phyloP scores from a whole-genome alignment of 257 asterid species.

The Ligustrum vulgare region DNA sequence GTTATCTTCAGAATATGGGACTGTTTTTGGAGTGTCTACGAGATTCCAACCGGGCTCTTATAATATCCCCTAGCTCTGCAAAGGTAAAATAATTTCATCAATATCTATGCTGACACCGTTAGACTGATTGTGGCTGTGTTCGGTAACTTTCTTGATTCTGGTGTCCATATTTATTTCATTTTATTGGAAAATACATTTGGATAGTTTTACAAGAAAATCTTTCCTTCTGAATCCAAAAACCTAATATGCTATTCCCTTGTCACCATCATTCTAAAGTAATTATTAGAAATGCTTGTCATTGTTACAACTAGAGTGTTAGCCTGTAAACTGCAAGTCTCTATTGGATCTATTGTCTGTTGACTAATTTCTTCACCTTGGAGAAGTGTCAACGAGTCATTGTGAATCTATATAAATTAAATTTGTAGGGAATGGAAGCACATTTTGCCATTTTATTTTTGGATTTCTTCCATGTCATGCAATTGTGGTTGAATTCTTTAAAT shows the following conservation, averaged over 20 bases:
- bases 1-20: slow-evolving; percentile 72
- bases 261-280: slow-evolving; percentile 16
- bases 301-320: neutral
- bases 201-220: slow-evolving; percentile 13
- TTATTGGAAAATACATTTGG: neutral
- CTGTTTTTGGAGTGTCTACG: slow-evolving; percentile 60
- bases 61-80: slow-evolving; percentile 57
- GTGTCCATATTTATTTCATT: neutral
- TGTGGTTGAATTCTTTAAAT: slow-evolving; percentile 20
- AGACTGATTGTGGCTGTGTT: slow-evolving; percentile 19
- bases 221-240: neutral
- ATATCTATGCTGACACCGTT: neutral
- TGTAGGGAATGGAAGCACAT: neutral
- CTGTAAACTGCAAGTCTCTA: neutral
- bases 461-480: slow-evolving; percentile 4
- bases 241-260: neutral
- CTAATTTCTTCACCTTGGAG: neutral
- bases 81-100: slow-evolving; percentile 52
- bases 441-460: neutral
- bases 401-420: neutral
- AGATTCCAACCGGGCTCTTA: slow-evolving; percentile 73
- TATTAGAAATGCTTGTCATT: neutral
- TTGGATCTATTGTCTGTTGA: neutral
- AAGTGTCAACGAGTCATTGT: slow-evolving; percentile 1
- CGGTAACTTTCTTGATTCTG: neutral